phyloP scores from a whole-genome alignment of 2,329 filamentous ascomycete genomes.

The Canariomyces notabilis region DNA sequence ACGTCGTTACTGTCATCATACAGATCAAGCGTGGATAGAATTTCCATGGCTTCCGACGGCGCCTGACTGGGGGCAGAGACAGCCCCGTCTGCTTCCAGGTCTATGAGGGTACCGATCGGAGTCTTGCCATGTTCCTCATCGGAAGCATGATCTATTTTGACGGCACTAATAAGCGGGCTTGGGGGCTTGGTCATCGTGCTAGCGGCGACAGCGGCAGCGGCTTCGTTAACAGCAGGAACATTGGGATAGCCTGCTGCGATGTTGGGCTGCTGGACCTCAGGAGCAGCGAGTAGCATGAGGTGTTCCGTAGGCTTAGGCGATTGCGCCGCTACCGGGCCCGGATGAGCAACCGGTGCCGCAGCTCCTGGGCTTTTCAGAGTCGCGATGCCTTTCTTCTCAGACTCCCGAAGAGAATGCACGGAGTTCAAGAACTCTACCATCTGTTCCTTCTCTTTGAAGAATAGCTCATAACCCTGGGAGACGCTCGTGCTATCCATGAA shows the following conservation, averaged over 20 bases:
- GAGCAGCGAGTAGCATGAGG: too few relatives aligned
- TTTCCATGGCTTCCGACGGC: neutral
- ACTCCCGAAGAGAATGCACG: neutral
- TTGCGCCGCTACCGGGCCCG: too few relatives aligned
- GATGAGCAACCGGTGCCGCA: neutral
- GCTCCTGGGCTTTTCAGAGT: too few relatives aligned
- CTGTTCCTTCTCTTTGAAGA: neutral
- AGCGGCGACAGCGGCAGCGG: too few relatives aligned
- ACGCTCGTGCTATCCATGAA: neutral
- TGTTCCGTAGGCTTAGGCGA: neutral
- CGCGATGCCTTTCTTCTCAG: neutral
- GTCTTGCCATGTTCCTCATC: neutral
- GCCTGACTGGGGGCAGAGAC: neutral
- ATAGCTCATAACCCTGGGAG: conserved; percentile 6
- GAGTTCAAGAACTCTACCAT: conserved; percentile 1
- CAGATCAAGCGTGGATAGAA: conserved; percentile 3
- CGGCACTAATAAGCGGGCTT: neutral
- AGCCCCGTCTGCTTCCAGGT: neutral
- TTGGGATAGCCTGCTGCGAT: too few relatives aligned
- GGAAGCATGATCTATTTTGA: neutral
- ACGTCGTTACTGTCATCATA: neutral
- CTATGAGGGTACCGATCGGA: neutral
- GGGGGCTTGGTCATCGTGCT: too few relatives aligned
- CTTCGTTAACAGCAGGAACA: too few relatives aligned
- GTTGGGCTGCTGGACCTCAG: too few relatives aligned